Evolutionary conservation across 129 eudicot genomes (phyloP).

Genomic region (Centrapalus pauciflorus): DNA sequence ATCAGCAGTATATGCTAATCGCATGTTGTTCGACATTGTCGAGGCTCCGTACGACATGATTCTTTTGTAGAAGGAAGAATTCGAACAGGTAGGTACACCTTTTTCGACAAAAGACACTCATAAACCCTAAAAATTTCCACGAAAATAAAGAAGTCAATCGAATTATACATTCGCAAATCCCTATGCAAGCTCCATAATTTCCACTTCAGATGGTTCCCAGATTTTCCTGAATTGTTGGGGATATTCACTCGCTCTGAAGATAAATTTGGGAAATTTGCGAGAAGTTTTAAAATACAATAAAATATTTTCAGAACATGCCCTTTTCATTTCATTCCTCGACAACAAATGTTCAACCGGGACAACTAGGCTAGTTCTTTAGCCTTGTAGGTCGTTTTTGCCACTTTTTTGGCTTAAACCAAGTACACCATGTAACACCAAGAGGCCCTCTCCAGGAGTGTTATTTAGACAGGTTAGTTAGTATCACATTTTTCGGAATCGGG

Average conservation of each 20-base stretch:
- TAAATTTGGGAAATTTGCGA: not conserved
- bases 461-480: too few species aligned
- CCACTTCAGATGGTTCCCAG: not conserved
- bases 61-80: not conserved
- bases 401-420: too few species aligned
- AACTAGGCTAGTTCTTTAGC: too few species aligned
- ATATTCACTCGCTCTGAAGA: not conserved
- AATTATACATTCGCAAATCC: not conserved
- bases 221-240: not conserved
- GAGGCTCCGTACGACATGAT: slow-evolving; percentile 22
- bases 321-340: too few species aligned
- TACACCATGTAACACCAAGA: too few species aligned
- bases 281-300: too few species aligned
- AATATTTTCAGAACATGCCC: not conserved
- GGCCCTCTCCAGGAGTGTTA: too few species aligned
- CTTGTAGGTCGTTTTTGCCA: too few species aligned
- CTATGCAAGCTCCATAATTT: slow-evolving; percentile 8
- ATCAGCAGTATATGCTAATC: slow-evolving; percentile 24
- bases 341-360: too few species aligned
- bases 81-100: not conserved
- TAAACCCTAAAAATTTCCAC: slow-evolving; percentile 16
- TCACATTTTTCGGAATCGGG: too few species aligned
- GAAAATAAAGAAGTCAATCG: not conserved
- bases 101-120: not conserved
- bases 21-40: slow-evolving; percentile 31